Evolutionary conservation across 2,329 filamentous ascomycete species (phyloP).

Genomic region (Coleophoma eucalyptorum): DNA sequence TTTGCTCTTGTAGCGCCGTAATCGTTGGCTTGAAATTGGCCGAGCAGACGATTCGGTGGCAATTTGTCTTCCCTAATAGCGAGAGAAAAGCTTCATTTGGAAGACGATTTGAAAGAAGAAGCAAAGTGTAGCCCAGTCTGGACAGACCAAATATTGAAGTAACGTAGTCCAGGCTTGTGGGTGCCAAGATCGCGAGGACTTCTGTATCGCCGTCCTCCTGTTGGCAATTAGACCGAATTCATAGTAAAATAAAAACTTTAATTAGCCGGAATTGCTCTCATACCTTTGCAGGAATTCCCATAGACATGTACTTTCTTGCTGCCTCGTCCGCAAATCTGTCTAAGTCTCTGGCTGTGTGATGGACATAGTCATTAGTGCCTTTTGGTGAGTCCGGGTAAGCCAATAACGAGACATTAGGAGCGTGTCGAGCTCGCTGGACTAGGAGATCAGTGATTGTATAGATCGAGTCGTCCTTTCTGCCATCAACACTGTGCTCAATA

Average conservation of each 20-base stretch:
- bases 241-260: no score
- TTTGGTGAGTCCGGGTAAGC: constrained; percentile 19
- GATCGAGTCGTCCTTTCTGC: background rate
- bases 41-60: constrained; percentile 10
- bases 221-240: background rate
- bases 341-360: constrained; percentile 24
- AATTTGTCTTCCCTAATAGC: constrained; percentile 38
- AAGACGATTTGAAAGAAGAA: constrained; percentile 51
- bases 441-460: constrained; percentile 21
- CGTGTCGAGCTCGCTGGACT: constrained; percentile 13
- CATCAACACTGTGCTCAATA: no score
- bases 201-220: constrained; percentile 1
- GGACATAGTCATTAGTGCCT: constrained; percentile 18
- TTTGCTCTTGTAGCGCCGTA: constrained; percentile 6
- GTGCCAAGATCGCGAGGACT: constrained; percentile 16
- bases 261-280: background rate
- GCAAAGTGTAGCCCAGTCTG: constrained; percentile 46
- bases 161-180: constrained; percentile 43
- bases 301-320: constrained; percentile 13
- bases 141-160: constrained; percentile 47
- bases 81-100: constrained; percentile 44
- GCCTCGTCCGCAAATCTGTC: constrained; percentile 24
- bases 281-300: constrained; percentile 17
- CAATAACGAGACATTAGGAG: constrained; percentile 18
- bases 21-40: constrained; percentile 6